phyloP scores from a whole-genome alignment of 352 stramenopile genomes.

The Globisporangium apiculatum region DNA sequence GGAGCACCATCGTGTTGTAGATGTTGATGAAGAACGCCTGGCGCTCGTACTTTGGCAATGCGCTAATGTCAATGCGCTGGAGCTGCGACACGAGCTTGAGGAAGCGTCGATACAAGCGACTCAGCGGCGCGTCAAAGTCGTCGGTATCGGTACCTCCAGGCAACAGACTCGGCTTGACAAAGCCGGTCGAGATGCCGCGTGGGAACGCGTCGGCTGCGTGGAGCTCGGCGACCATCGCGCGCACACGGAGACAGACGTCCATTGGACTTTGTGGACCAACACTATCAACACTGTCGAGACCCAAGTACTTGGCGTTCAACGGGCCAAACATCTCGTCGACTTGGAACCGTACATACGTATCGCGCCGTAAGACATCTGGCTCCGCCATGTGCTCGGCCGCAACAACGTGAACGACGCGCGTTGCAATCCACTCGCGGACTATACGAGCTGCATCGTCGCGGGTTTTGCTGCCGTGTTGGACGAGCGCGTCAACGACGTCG shows the following conservation, averaged over 20 bases:
- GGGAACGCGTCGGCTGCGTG: conserved; percentile 63
- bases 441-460: conserved; percentile 32
- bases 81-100: conserved; percentile 56
- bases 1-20: conserved; percentile 86
- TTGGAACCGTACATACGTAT: conserved; percentile 78
- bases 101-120: conserved; percentile 66
- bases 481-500: conserved; percentile 41
- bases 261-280: conserved; percentile 33
- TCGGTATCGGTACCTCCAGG: conserved; percentile 18
- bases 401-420: conserved; percentile 42
- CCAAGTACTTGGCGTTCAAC: conserved; percentile 79
- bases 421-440: conserved; percentile 35
- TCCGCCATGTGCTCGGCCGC: conserved; percentile 39
- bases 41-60: conserved; percentile 73
- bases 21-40: conserved; percentile 89
- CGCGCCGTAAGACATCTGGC: conserved; percentile 34
- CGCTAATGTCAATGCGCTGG: conserved; percentile 64
- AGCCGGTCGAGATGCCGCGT: conserved; percentile 62
- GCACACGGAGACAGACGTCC: conserved; percentile 63
- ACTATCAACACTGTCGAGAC: conserved; percentile 21
- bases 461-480: conserved; percentile 52
- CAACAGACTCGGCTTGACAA: conserved; percentile 24
- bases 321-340: conserved; percentile 77
- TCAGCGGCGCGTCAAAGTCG: conserved; percentile 50
- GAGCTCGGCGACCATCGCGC: conserved; percentile 58